A percentile compares a stretch with the other conserved stretches of the same genome.
Evolutionary conservation across 192 early-diverging fungal species (phyloP).

Genomic region (Funneliformis mosseae): DNA sequence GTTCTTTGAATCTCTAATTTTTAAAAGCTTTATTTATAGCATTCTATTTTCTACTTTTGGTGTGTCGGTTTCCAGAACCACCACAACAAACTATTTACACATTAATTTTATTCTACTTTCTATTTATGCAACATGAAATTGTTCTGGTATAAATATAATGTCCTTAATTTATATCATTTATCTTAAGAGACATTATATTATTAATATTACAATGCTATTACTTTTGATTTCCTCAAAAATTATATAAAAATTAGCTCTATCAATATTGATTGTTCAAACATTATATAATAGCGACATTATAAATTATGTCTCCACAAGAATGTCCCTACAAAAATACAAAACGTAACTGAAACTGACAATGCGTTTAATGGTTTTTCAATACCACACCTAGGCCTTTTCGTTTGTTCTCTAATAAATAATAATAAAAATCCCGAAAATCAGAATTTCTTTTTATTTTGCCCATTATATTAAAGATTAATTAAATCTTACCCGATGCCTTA

Average conservation of each 20-base stretch:
- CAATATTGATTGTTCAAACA: neutral
- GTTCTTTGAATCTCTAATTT: no score
- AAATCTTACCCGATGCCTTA: neutral
- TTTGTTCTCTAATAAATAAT: neutral
- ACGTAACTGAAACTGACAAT: no score
- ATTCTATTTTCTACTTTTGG: neutral
- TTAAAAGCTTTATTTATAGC: neutral
- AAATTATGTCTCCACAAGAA: neutral
- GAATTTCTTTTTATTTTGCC: neutral
- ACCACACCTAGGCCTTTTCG: neutral
- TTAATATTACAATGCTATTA: neutral
- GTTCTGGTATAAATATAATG: neutral
- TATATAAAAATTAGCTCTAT: neutral
- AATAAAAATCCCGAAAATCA: neutral
- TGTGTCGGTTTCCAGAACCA: neutral
- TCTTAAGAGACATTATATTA: neutral
- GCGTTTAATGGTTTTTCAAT: neutral
- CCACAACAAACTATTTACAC: neutral
- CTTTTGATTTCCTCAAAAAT: neutral
- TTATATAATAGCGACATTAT: neutral
- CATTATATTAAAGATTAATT: no score
- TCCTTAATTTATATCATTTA: conserved; percentile 1
- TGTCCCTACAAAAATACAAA: no score
- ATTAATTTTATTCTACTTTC: neutral
- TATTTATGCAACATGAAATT: neutral